A percentile compares a stretch with the other conserved stretches of the same genome.
These are phyloP conservation scores for Coniochaeta ligniaria DNA, from an alignment of 2,329 filamentous ascomycete species.

Conservation along the genomic window DNA sequence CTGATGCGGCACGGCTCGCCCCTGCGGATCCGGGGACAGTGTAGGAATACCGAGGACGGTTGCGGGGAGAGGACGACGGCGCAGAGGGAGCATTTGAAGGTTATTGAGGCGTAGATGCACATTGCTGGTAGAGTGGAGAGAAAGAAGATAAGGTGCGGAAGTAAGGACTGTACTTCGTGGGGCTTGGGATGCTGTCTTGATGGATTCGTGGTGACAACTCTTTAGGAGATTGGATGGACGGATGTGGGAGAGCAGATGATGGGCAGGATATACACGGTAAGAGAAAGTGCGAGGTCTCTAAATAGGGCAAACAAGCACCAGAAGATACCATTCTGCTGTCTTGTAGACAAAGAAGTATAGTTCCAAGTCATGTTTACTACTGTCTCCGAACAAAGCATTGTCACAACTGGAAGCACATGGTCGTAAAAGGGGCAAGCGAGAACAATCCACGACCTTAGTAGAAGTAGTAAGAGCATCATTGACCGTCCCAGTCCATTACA, in stretches of 20 bases:
- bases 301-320: neutral
- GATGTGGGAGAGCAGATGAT: neutral
- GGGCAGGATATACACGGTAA: neutral
- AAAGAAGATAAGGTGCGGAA: no score
- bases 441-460: neutral
- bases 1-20: neutral
- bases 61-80: neutral
- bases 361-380: no score
- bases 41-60: neutral
- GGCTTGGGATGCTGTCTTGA: no score
- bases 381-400: neutral
- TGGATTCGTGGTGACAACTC: no score
- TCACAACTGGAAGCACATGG: neutral
- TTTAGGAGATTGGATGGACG: neutral
- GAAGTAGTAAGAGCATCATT: neutral
- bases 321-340: neutral
- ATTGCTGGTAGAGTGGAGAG: neutral
- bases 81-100: neutral
- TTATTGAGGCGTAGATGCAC: neutral
- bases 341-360: neutral
- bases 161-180: no score
- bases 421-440: neutral
- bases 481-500: neutral
- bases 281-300: no score
- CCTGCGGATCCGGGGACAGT: neutral